phyloP scores from a whole-genome alignment of 768 basidiomycete genomes.

The Russula griseocarnosa region DNA sequence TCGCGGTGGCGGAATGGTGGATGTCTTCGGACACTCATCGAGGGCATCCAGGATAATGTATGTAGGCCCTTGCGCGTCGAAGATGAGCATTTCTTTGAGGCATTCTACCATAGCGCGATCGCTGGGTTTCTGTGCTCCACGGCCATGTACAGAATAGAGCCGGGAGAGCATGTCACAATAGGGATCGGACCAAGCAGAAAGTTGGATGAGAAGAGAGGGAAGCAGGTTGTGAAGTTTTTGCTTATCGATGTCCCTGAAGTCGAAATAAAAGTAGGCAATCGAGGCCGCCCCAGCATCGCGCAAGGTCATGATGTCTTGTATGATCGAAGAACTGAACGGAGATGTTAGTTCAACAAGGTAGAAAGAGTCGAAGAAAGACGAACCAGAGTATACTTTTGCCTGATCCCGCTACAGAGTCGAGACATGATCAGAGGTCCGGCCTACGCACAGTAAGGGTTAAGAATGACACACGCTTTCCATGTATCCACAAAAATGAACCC shows the following conservation, averaged over 20 bases:
- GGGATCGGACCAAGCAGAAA: not conserved
- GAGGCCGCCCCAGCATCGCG: not conserved
- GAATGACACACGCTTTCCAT: not conserved
- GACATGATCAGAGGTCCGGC: not conserved
- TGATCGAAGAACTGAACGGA: not conserved
- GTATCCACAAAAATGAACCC: not conserved
- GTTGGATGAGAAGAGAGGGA: slow-evolving; percentile 9
- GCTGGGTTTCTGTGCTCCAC: not conserved
- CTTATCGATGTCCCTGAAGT: slow-evolving; percentile 6
- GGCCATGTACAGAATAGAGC: not conserved
- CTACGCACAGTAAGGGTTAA: not conserved
- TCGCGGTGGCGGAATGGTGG: slow-evolving; percentile 3
- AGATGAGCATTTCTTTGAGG: slow-evolving; percentile 7
- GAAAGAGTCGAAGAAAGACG: not conserved
- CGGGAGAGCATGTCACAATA: not conserved
- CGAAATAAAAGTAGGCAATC: slow-evolving; percentile 12
- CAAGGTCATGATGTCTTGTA: slow-evolving; percentile 6
- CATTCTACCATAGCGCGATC: not conserved
- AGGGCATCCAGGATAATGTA: slow-evolving; percentile 19
- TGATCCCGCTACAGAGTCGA: not conserved
- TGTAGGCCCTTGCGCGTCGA: not conserved
- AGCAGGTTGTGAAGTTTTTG: slow-evolving; percentile 5
- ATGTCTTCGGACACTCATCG: slow-evolving; percentile 9
- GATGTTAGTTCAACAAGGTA: not conserved
- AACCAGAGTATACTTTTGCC: slow-evolving; percentile 16